Evolutionary conservation across 345 rosid species (phyloP).

Genomic region (Eucalyptus curtisii): DNA sequence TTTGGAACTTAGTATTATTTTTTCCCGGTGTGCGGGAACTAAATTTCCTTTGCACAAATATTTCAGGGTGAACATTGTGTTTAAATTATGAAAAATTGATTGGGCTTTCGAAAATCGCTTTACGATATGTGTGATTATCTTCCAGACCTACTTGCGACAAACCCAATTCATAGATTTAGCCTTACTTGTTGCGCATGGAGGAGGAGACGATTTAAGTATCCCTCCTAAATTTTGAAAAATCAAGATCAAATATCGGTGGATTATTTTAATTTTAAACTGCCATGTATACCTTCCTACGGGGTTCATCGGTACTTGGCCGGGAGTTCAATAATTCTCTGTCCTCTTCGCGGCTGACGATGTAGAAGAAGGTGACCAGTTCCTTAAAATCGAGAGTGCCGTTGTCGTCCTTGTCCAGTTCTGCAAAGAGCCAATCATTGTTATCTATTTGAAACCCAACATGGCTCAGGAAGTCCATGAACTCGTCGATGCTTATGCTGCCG

Average conservation of each 20-base stretch:
- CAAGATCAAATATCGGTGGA: neutral
- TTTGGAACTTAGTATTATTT: no score
- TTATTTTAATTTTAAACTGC: neutral
- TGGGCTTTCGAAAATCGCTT: no score
- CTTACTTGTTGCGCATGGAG: neutral
- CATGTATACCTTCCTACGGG: neutral
- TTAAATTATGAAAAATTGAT: no score
- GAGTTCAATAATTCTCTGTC: neutral
- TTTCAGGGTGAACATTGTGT: no score
- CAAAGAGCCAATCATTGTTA: neutral
- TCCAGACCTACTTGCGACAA: no score
- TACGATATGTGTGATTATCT: no score
- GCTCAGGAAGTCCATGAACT: neutral
- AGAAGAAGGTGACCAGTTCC: neutral
- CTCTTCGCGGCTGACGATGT: neutral
- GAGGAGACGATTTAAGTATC: neutral
- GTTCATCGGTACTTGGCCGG: neutral
- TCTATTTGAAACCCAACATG: fast-evolving
- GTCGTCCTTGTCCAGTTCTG: neutral
- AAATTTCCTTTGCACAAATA: no score
- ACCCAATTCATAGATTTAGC: neutral
- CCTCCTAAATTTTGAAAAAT: neutral
- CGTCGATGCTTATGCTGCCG: neutral
- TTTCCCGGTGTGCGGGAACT: no score
- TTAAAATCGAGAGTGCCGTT: neutral